Evolutionary conservation across 2,329 filamentous ascomycete species (phyloP).

Genomic region (Neoscytalidium dimidiatum): DNA sequence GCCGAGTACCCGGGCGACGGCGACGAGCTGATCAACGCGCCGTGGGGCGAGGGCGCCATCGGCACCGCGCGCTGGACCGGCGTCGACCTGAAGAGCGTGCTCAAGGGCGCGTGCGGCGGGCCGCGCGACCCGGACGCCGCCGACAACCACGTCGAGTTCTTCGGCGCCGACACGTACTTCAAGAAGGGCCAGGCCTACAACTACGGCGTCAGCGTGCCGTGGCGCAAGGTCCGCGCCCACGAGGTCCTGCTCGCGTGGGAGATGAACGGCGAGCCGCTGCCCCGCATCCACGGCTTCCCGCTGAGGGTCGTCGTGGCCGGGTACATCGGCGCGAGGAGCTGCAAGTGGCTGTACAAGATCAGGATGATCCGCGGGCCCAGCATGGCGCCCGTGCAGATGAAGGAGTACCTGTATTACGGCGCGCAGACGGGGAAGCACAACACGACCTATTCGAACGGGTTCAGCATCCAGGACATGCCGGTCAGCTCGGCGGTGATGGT

Average conservation of each 20-base stretch:
- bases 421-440: conserved; percentile 71
- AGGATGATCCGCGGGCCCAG: conserved; percentile 61
- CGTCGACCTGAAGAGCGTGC: conserved; percentile 67
- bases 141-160: conserved; percentile 64
- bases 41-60: conserved; percentile 60
- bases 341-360: conserved; percentile 66
- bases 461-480: conserved; percentile 72
- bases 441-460: conserved; percentile 58
- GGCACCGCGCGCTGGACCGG: conserved; percentile 65
- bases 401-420: conserved; percentile 69
- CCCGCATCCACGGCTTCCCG: conserved; percentile 66
- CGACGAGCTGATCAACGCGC: conserved; percentile 55
- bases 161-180: conserved; percentile 73
- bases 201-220: conserved; percentile 68
- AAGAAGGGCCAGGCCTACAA: conserved; percentile 67
- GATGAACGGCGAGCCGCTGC: conserved; percentile 68
- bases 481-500: conserved; percentile 68
- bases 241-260: conserved; percentile 71
- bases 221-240: conserved; percentile 65
- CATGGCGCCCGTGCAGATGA: conserved; percentile 62
- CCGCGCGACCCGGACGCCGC: conserved; percentile 47
- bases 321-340: conserved; percentile 66
- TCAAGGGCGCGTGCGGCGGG: conserved; percentile 67
- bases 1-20: conserved; percentile 66
- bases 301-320: conserved; percentile 64